A percentile compares a stretch with the other conserved stretches of the same genome.
Evolutionary conservation across 2,329 filamentous ascomycete species (phyloP).

Genomic region (Magnaporthiopsis poae): DNA sequence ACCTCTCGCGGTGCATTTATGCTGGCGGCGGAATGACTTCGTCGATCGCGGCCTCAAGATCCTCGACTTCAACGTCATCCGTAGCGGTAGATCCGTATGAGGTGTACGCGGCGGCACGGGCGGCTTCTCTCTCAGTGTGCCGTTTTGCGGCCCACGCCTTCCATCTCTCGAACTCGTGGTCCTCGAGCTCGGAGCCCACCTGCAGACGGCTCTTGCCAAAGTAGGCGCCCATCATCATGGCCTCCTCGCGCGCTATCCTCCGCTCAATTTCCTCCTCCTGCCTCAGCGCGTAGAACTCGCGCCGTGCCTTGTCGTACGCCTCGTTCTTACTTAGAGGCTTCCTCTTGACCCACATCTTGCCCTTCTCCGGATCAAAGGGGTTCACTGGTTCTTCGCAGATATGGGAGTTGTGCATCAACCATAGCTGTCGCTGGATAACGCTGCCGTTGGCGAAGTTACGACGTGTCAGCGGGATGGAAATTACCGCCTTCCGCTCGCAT

Average conservation of each 20-base stretch:
- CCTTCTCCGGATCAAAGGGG: conserved; percentile 13
- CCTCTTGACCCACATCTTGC: not conserved
- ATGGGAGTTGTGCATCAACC: conserved; percentile 59
- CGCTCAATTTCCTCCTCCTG: conserved; percentile 73
- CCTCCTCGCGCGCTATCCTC: conserved; percentile 80
- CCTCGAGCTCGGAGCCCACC: conserved; percentile 72
- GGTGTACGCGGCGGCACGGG: conserved; percentile 32
- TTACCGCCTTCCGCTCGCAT: not conserved
- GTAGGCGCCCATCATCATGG: conserved; percentile 72
- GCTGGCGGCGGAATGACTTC: not conserved
- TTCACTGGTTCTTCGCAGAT: not conserved
- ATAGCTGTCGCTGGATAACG: conserved; percentile 84
- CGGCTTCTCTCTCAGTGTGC: conserved; percentile 30
- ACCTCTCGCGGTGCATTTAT: not conserved
- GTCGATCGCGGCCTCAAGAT: not conserved
- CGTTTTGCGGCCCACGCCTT: conserved; percentile 61
- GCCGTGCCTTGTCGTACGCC: conserved; percentile 79
- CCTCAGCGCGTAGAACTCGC: conserved; percentile 80
- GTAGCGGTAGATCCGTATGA: conserved; percentile 27
- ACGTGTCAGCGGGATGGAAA: not conserved
- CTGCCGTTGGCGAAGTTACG: conserved; percentile 34
- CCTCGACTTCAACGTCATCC: conserved; percentile 16
- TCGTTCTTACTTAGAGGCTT: conserved; percentile 47
- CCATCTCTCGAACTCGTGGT: conserved; percentile 72
- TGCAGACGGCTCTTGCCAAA: conserved; percentile 71